Evolutionary conservation across 306 rosid species (phyloP).

Genomic region (Carpinus fangiana): DNA sequence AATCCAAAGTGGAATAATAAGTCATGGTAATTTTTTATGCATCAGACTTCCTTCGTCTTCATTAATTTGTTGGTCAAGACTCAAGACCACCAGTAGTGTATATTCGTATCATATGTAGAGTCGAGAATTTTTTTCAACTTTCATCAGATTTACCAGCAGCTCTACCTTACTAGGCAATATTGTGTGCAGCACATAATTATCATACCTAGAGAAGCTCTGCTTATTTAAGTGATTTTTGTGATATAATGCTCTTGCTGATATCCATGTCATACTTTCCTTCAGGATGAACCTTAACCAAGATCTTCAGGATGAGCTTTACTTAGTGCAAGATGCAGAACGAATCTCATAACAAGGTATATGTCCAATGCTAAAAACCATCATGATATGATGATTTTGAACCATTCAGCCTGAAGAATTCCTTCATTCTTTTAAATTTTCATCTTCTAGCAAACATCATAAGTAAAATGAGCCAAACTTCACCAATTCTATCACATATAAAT

Average conservation of each 20-base stretch:
- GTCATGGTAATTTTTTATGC: neutral
- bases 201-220: slow-evolving; percentile 84
- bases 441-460: neutral
- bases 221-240: slow-evolving; percentile 81
- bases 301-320: neutral
- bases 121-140: slow-evolving; percentile 96
- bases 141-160: slow-evolving; percentile 90
- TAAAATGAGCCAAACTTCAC: neutral
- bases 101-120: slow-evolving; percentile 78
- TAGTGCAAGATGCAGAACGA: neutral
- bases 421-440: neutral
- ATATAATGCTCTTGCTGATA: slow-evolving; percentile 76
- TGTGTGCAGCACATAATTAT: slow-evolving; percentile 88
- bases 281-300: neutral
- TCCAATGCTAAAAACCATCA: neutral
- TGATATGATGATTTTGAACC: neutral
- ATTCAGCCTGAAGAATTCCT: neutral
- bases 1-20: neutral
- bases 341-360: neutral
- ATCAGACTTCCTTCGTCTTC: slow-evolving; percentile 81
- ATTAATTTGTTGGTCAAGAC: slow-evolving; percentile 89
- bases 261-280: slow-evolving; percentile 92
- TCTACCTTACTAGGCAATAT: slow-evolving; percentile 90
- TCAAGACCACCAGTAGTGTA: slow-evolving; percentile 51
- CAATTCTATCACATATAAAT: neutral